phyloP scores from a whole-genome alignment of 106 monocot species.

The Dendrobium officinale region DNA sequence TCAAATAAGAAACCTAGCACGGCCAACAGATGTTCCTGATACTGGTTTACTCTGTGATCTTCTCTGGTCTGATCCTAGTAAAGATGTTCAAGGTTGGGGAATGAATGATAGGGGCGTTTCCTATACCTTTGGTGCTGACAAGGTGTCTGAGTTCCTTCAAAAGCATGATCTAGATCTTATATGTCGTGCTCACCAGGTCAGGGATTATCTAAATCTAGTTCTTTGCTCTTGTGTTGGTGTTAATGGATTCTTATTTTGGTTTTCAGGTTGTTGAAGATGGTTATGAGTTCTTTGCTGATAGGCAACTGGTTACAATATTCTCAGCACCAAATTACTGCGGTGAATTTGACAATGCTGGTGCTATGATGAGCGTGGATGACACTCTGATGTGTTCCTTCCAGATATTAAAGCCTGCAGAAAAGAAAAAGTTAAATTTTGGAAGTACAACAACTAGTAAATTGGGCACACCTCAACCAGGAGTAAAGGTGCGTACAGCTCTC shows the following conservation, averaged over 20 bases:
- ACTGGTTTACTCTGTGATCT: slow-evolving; percentile 45
- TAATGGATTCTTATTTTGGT: slow-evolving; percentile 1
- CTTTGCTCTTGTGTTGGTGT: background rate
- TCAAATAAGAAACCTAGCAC: slow-evolving; percentile 29
- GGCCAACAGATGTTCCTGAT: slow-evolving; percentile 45
- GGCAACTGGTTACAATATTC: slow-evolving; percentile 42
- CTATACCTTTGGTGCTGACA: slow-evolving; percentile 39
- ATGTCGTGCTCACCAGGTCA: slow-evolving; percentile 48
- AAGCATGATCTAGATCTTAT: slow-evolving; percentile 42
- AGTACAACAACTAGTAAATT: slow-evolving; percentile 26
- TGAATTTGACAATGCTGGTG: slow-evolving; percentile 46
- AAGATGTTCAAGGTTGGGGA: slow-evolving; percentile 32
- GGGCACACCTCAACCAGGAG: slow-evolving; percentile 27
- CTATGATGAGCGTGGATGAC: slow-evolving; percentile 52
- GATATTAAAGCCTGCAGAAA: slow-evolving; percentile 36
- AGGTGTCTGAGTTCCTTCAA: slow-evolving; percentile 32
- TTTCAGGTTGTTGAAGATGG: slow-evolving; percentile 39
- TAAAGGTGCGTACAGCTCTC: slow-evolving; percentile 21
- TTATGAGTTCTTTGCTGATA: slow-evolving; percentile 38
- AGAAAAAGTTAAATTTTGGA: slow-evolving; percentile 24
- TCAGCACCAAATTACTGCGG: slow-evolving; percentile 44
- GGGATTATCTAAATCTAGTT: background rate
- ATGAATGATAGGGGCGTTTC: slow-evolving; percentile 35
- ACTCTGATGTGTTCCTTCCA: slow-evolving; percentile 42
- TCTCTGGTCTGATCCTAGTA: slow-evolving; percentile 46